These are phyloP conservation scores for Collybia sordida DNA, from an alignment of 768 basidiomycete species.

Conservation along the genomic window DNA sequence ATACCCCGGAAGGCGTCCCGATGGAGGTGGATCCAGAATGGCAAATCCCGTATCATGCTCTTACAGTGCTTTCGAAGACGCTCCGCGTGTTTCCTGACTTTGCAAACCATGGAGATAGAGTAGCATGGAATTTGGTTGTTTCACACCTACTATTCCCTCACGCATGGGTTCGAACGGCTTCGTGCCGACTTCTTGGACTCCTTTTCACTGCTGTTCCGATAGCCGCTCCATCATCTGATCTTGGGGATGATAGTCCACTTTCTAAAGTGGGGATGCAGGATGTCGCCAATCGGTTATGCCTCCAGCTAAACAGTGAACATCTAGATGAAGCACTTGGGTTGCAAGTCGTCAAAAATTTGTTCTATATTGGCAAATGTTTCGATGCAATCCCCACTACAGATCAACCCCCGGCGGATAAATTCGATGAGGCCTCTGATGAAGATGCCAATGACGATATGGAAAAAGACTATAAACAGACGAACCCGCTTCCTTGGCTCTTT, in stretches of 20 bases:
- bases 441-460: conserved; percentile 30
- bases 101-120: conserved; percentile 39
- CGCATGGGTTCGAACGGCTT: conserved; percentile 87
- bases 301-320: conserved; percentile 81
- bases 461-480: conserved; percentile 30
- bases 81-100: conserved; percentile 55
- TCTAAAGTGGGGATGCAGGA: conserved; percentile 61
- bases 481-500: conserved; percentile 89
- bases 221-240: conserved; percentile 30
- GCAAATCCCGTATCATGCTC: conserved; percentile 80
- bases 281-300: conserved; percentile 68
- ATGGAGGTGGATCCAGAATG: conserved; percentile 67
- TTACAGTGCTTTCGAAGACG: conserved; percentile 66
- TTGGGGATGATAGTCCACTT: conserved; percentile 42
- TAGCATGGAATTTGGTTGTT: conserved; percentile 65
- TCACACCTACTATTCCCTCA: conserved; percentile 84
- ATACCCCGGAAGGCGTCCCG: conserved; percentile 36
- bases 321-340: conserved; percentile 70
- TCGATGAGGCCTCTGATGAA: conserved; percentile 19
- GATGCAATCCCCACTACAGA: conserved; percentile 34
- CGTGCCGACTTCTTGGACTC: conserved; percentile 72
- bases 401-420: conserved; percentile 10
- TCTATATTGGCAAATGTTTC: conserved; percentile 90
- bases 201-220: conserved; percentile 59
- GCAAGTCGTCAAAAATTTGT: conserved; percentile 91